These are phyloP conservation scores for Coniferiporia sulphurascens DNA, from an alignment of 1,284 basidiomycete genomes.

Conservation along the genomic window DNA sequence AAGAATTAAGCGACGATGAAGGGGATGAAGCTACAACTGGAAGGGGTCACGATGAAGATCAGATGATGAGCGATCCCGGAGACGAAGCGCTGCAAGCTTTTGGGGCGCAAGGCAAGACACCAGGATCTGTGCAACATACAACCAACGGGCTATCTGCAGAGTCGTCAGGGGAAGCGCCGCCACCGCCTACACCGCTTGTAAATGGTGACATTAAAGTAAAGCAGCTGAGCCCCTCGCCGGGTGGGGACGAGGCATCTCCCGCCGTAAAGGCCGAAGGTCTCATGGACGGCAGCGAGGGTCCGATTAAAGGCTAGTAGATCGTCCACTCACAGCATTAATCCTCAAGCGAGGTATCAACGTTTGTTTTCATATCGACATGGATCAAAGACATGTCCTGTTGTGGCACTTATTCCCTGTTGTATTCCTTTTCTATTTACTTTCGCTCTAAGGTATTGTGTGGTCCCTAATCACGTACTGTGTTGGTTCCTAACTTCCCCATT, in stretches of 20 bases:
- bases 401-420: neutral
- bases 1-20: slow-evolving; percentile 27
- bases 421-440: neutral
- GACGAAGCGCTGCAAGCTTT: slow-evolving; percentile 24
- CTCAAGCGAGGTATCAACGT: neutral
- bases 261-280: slow-evolving; percentile 67
- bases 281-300: slow-evolving; percentile 67
- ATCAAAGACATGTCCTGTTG: no score
- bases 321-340: neutral
- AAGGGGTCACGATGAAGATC: slow-evolving; percentile 20
- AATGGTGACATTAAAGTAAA: slow-evolving; percentile 46
- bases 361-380: neutral
- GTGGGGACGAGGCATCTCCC: slow-evolving; percentile 54
- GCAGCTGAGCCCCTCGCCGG: slow-evolving; percentile 51
- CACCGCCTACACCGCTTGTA: slow-evolving; percentile 34
- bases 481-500: neutral
- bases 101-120: slow-evolving; percentile 16
- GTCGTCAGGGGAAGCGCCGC: slow-evolving; percentile 39
- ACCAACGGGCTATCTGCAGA: slow-evolving; percentile 23
- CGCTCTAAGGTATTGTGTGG: neutral
- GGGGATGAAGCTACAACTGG: neutral
- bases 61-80: slow-evolving; percentile 22
- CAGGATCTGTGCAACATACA: slow-evolving; percentile 13
- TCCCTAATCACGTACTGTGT: neutral
- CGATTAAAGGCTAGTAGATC: slow-evolving; percentile 43